These are phyloP conservation scores for Eucalyptus erythrocorys DNA, from an alignment of 345 rosid genomes.

Conservation along the genomic window DNA sequence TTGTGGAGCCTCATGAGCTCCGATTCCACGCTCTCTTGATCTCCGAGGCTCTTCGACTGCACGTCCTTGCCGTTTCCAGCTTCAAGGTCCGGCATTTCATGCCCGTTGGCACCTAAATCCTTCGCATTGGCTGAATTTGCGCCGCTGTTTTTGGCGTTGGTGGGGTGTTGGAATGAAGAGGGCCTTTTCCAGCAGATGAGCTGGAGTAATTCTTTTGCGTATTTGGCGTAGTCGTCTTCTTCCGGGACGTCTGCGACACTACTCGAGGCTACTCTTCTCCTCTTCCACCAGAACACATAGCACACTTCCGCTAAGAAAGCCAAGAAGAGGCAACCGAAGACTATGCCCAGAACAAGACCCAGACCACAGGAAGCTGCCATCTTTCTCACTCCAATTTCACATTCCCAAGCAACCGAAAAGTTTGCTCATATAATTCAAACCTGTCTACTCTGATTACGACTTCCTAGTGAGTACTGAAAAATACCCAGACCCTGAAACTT, in stretches of 20 bases:
- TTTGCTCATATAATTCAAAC: background rate
- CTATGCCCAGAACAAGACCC: constrained; percentile 60
- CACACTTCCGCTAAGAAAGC: constrained; percentile 64
- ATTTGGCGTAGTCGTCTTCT: constrained; percentile 21
- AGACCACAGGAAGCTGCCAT: constrained; percentile 59
- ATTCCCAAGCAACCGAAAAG: constrained; percentile 13
- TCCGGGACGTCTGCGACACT: constrained; percentile 19
- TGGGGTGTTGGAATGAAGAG: constrained; percentile 9
- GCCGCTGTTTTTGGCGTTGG: background rate
- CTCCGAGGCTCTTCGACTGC: constrained; percentile 19
- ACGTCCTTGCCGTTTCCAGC: constrained; percentile 55
- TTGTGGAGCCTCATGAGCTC: constrained; percentile 95
- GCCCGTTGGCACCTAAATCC: background rate
- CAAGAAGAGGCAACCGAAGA: constrained; percentile 59
- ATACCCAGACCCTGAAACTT: background rate
- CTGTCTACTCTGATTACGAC: background rate
- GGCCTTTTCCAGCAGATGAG: constrained; percentile 53
- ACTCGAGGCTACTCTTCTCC: constrained; percentile 10
- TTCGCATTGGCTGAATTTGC: background rate
- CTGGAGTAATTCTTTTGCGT: constrained; percentile 50
- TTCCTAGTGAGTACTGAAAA: background rate
- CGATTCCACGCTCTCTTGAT: constrained; percentile 48
- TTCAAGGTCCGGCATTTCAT: constrained; percentile 37
- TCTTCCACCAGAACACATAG: constrained; percentile 85
- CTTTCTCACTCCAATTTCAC: constrained; percentile 21